Evolutionary conservation across 441 rosid genomes (phyloP), one percentile per base, ranked within the genome.

Genomic region (Bocquillonia castaneifolia): DNA sequence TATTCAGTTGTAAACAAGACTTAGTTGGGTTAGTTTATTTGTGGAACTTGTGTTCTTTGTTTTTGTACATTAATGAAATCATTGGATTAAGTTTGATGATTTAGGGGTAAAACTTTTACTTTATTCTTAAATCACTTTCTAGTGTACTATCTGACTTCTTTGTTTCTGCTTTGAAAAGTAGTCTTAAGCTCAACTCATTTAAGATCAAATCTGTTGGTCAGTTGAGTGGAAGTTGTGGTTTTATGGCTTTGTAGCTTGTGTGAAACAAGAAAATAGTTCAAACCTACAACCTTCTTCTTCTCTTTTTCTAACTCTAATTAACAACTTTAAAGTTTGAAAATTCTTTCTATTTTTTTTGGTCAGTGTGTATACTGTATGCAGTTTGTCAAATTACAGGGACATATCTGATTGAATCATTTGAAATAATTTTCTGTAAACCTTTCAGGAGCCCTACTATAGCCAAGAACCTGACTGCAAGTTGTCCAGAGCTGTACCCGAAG

Each of bases 361-460:
- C 6, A 7, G 37, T 10, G 4, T 36, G 0, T 32, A 48, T 47
- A 23, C 10, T 36, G 0, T 32, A 48, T 47, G 32, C 10, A 44
- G 18, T 52, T 69, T 64, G 71, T 65, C 50, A 18, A n/a, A 52
- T 13, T 50, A 22, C 12, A 31, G 22, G 44, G 31, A 42, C 37
- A 40, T 74, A 58, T 68, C 37, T 69, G 56, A 59, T 65, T 26
- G 61, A 63, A 44, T 70, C 61, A 40, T 20, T 9, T 59, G 20
- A 56, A 10, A 20, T 71, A n/a, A 59, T 36, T 67, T 72, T 59
- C 36, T 67, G 59, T 68, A 56, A 50, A 57, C 40, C 60, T 78
- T 68, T 68, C 86, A 80, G 88, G 85, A 68, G 64, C 56, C 71
- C 50, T 42, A 37, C 66, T 15, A 23, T 65, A 47, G 56, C 15